Evolutionary conservation across 768 basidiomycete species (phyloP).

Genomic region (Tricholoma sp.): DNA sequence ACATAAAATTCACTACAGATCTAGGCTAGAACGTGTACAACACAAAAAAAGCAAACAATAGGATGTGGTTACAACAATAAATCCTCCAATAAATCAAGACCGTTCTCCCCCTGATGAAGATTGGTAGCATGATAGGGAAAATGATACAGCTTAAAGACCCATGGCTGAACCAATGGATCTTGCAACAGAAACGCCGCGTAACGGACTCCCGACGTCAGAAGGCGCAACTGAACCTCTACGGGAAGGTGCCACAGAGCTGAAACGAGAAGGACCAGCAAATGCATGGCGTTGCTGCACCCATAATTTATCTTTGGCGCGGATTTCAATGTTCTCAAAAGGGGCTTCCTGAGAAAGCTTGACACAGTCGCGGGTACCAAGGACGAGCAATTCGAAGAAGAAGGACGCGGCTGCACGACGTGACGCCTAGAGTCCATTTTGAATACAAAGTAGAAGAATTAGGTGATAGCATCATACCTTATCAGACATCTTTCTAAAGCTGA

Average conservation of each 20-base stretch:
- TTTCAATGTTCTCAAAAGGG: constrained; percentile 83
- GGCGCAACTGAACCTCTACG: constrained; percentile 15
- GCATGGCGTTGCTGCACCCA: constrained; percentile 63
- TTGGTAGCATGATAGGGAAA: neutral
- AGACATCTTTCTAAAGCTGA: constrained; percentile 78
- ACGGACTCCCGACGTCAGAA: constrained; percentile 7
- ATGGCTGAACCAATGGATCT: constrained; percentile 44
- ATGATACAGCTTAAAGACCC: constrained; percentile 22
- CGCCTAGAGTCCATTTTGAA: constrained; percentile 43
- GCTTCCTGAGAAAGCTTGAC: constrained; percentile 70
- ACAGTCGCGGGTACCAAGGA: constrained; percentile 90
- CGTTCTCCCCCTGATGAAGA: neutral
- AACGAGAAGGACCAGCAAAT: constrained; percentile 24
- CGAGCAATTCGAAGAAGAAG: constrained; percentile 97
- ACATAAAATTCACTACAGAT: neutral
- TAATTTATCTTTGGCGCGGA: constrained; percentile 76
- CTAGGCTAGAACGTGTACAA: neutral
- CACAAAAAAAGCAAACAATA: neutral
- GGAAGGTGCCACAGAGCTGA: constrained; percentile 19
- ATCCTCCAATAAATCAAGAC: constrained; percentile 12
- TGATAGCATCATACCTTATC: constrained; percentile 53
- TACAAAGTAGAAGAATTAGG: neutral
- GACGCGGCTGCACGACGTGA: constrained; percentile 88
- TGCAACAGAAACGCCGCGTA: constrained; percentile 30
- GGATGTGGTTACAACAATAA: neutral